Base-by-base conservation (phyloP, 495 filamentous ascomycete species). In the Sordaria brevicollis region DNA sequence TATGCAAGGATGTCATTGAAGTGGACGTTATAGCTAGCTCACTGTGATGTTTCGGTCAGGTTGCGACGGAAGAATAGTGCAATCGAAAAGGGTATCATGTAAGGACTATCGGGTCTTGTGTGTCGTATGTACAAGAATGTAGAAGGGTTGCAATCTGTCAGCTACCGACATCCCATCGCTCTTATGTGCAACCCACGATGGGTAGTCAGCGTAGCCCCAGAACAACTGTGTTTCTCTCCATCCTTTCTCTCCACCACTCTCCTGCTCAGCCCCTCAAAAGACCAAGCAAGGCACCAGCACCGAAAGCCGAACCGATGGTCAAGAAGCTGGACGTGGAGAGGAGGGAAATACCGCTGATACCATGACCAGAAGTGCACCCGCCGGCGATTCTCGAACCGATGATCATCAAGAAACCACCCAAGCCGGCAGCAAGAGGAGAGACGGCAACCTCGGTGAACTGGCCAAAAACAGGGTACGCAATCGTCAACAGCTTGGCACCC, bases 291-390 rank as follows among this genome's bases (percentile, higher is more conserved):
- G 74, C 78, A 11, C 84, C 87, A 4, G 78, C 81, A 3, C 66
- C 81, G 78, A 89, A 87, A 70, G 83, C 82, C 1, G 81, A 70
- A 5, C 74, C 83, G 6, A 86, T 81, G 1, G 82, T 85, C 17
- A 89, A 68, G 67, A 87, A 76, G 74, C 87, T 88, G 2, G 82
- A 79, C 21, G 83, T 74, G 0, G 84, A 84, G 6, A 88, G 71
- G 72, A 83, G 73, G 35, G 82, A 80, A 65, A 88, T 80, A 5
- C 86, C 86, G 35, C 81, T 86, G 70, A 89, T 87, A 2, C 87
- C 87, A 72, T 89, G 87, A 0, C 86, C 87, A 29, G 84, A 87
- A 0, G 86, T 88, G 70, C 86, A 89, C 2, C 86, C 86, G 5
- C 86, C 86, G 0, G 81, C 86, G 57, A 88, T 78, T 66, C 86